These are phyloP conservation scores for Cetraspora pellucida DNA, from an alignment of 192 early-diverging fungal genomes.

Conservation along the genomic window DNA sequence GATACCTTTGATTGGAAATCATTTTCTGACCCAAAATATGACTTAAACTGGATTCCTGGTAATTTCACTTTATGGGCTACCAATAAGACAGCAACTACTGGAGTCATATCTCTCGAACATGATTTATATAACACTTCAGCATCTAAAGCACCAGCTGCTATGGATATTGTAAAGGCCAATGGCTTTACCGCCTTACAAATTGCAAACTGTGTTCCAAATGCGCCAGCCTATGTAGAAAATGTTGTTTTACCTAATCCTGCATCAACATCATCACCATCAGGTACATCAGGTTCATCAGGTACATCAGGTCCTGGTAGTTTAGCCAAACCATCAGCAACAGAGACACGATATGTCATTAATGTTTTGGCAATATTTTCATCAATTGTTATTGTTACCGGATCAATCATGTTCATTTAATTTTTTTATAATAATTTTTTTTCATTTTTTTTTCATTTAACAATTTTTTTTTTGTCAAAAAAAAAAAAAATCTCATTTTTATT, in stretches of 20 bases:
- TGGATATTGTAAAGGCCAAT: conserved; percentile 32
- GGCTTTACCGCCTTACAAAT: conserved; percentile 24
- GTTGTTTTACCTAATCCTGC: background rate
- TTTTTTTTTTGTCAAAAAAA: too few relatives aligned
- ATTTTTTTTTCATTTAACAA: too few relatives aligned
- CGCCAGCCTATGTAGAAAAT: conserved; percentile 40
- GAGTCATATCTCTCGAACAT: conserved; percentile 48
- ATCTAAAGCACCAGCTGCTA: conserved; percentile 35
- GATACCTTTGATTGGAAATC: conserved; percentile 31
- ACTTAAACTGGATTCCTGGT: background rate
- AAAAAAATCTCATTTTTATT: too few relatives aligned
- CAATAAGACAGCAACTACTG: conserved; percentile 29
- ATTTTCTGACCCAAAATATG: background rate
- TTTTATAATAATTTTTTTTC: too few relatives aligned
- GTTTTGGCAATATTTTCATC: too few relatives aligned
- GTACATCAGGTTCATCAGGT: too few relatives aligned
- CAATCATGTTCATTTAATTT: too few relatives aligned
- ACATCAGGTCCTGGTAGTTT: too few relatives aligned
- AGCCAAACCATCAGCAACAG: too few relatives aligned
- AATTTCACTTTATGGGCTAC: conserved; percentile 28
- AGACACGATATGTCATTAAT: too few relatives aligned
- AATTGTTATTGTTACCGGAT: too few relatives aligned
- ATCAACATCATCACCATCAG: too few relatives aligned
- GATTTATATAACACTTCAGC: conserved; percentile 43
- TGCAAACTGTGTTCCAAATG: conserved; percentile 29